Percentiles rank a stretch among this genome's conserved stretches.
Evolutionary conservation across 768 basidiomycete species (phyloP).

Genomic region (Crucibulum laeve): DNA sequence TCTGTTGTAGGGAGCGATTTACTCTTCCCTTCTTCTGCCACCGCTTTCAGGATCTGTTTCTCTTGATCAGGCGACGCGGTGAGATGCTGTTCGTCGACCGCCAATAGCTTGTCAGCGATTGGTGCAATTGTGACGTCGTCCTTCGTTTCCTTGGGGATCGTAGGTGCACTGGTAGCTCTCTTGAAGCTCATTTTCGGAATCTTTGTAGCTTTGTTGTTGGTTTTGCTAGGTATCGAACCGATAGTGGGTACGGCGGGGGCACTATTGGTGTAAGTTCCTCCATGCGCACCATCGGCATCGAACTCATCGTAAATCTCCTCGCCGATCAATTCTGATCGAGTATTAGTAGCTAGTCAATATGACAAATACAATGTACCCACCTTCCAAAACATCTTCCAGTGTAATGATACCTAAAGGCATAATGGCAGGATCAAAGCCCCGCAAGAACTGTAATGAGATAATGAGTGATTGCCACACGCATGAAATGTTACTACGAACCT

Average conservation of each 20-base stretch:
- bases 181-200: background rate
- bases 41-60: too few relatives aligned
- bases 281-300: conserved; percentile 70
- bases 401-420: conserved; percentile 91
- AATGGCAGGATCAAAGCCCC: conserved; percentile 76
- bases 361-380: conserved; percentile 24
- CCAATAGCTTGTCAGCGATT: too few relatives aligned
- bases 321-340: conserved; percentile 70
- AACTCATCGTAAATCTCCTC: conserved; percentile 94
- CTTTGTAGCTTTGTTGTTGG: background rate
- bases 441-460: conserved; percentile 58
- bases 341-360: background rate
- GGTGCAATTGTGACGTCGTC: too few relatives aligned
- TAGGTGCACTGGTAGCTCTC: too few relatives aligned
- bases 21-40: too few relatives aligned
- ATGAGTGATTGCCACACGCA: background rate
- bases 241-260: background rate
- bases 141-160: background rate
- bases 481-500: conserved; percentile 39
- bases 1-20: too few relatives aligned
- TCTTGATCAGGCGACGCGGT: too few relatives aligned
- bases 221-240: background rate
- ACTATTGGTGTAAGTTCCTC: conserved; percentile 27
- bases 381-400: conserved; percentile 89
- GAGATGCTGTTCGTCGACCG: too few relatives aligned